Conservation (phyloP, 345 rosid genomes). For the Cochlearia excelsa region DNA sequence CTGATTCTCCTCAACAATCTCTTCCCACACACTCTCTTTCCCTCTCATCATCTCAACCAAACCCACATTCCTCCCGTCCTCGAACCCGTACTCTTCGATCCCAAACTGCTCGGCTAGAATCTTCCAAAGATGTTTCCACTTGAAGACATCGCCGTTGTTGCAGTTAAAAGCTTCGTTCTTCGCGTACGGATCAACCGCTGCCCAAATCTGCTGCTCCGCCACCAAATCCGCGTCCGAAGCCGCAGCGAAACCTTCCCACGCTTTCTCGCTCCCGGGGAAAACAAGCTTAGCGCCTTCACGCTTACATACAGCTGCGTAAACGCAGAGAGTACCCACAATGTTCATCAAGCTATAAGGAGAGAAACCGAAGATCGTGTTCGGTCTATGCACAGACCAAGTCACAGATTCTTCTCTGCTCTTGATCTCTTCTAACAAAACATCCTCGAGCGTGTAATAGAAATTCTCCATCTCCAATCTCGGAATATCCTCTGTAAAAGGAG, state of each 20-base stretch:
- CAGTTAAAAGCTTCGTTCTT: constrained; percentile 72
- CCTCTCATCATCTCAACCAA: constrained; percentile 65
- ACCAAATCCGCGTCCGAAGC: constrained; percentile 69
- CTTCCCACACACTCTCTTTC: constrained; percentile 68
- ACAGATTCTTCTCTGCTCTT: constrained; percentile 46
- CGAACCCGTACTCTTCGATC: constrained; percentile 65
- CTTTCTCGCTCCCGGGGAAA: constrained; percentile 61
- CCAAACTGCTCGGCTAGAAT: constrained; percentile 73
- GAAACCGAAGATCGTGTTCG: constrained; percentile 60
- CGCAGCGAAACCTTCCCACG: constrained; percentile 55
- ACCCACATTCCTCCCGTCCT: constrained; percentile 49
- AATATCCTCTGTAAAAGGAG: constrained; percentile 80
- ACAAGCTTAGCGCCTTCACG: constrained; percentile 52
- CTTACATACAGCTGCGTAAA: constrained; percentile 80
- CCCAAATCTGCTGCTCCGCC: constrained; percentile 92
- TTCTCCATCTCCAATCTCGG: constrained; percentile 62
- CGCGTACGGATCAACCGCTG: constrained; percentile 61
- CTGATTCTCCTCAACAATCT: constrained; percentile 64
- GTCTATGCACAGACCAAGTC: constrained; percentile 77
- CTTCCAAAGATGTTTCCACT: constrained; percentile 86
- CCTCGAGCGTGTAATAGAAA: constrained; percentile 67
- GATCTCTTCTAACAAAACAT: constrained; percentile 56
- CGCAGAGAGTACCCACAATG: constrained; percentile 56
- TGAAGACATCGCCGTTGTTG: constrained; percentile 67
- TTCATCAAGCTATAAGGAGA: constrained; percentile 84